phyloP scores from a whole-genome alignment of 2,329 filamentous ascomycete species.

The Dactylellina parvicollis region DNA sequence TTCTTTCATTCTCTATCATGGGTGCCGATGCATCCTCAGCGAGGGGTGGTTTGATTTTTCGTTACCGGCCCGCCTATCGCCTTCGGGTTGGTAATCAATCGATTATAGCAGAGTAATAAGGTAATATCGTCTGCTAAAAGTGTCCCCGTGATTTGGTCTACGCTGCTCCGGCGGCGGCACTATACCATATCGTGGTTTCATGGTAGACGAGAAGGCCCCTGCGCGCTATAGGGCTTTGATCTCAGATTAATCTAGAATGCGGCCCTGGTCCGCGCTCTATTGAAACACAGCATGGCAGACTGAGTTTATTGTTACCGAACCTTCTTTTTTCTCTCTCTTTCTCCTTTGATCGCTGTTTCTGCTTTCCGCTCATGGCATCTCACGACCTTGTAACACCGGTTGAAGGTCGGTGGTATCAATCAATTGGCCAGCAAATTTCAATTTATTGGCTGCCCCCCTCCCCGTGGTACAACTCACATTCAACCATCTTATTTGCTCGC shows the following conservation, averaged over 20 bases:
- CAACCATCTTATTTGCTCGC: conserved; percentile 49
- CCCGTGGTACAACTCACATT: conserved; percentile 51
- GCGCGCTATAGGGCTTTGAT: conserved; percentile 40
- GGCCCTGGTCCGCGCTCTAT: conserved; percentile 27
- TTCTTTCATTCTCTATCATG: conserved; percentile 5
- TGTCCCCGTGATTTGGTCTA: conserved; percentile 17
- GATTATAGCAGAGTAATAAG: conserved; percentile 19
- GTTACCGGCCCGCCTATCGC: conserved; percentile 9
- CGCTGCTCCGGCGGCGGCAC: conserved; percentile 9
- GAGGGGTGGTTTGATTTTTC: conserved; percentile 37
- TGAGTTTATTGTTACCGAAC: conserved; percentile 1
- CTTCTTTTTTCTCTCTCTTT: conserved; percentile 14
- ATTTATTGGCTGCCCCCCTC: conserved; percentile 51
- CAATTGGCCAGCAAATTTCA: conserved; percentile 19
- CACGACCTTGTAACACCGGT: conserved; percentile 39
- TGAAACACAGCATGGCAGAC: conserved; percentile 39
- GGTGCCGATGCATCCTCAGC: conserved; percentile 12
- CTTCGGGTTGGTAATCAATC: conserved; percentile 5
- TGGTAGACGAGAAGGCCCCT: conserved; percentile 32
- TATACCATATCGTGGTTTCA: conserved; percentile 46
- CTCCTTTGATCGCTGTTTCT: conserved; percentile 6
- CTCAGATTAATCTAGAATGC: conserved; percentile 40
- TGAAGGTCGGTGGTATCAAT: conserved; percentile 25
- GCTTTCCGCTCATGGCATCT: conserved; percentile 22
- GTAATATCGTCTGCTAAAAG: conserved; percentile 16